Evolutionary conservation across 768 basidiomycete genomes (phyloP).

Genomic region (Pulveroboletus sp.): DNA sequence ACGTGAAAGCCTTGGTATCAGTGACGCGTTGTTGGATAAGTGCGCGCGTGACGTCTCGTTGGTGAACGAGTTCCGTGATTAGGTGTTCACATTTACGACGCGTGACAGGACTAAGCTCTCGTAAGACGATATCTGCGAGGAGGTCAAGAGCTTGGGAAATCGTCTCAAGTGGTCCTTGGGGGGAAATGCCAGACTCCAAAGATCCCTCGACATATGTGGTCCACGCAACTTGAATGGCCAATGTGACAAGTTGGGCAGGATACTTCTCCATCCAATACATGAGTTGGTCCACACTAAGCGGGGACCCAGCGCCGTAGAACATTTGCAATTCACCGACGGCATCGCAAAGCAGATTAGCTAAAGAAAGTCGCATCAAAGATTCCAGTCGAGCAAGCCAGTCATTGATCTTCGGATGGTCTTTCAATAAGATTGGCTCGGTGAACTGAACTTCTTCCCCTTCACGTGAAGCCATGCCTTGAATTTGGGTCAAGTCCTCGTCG

Average conservation of each 20-base stretch:
- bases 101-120: conserved; percentile 84
- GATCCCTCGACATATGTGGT: conserved; percentile 76
- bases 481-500: conserved; percentile 83
- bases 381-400: conserved; percentile 96
- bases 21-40: conserved; percentile 62
- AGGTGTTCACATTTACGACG: conserved; percentile 98
- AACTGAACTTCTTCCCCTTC: conserved; percentile 95
- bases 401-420: conserved; percentile 96
- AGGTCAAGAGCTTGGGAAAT: conserved; percentile 83
- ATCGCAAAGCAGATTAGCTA: conserved; percentile 76
- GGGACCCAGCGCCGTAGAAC: conserved; percentile 68
- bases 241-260: conserved; percentile 92
- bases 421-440: conserved; percentile 75
- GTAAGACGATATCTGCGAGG: conserved; percentile 93
- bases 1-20: conserved; percentile 74
- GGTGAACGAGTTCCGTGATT: conserved; percentile 97
- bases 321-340: conserved; percentile 74
- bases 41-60: conserved; percentile 86
- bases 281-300: conserved; percentile 61
- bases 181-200: conserved; percentile 49
- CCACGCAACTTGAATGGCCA: conserved; percentile 96
- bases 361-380: conserved; percentile 85
- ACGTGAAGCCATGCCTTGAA: conserved; percentile 90
- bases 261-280: conserved; percentile 91
- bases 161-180: conserved; percentile 66